Percentiles rank a stretch among this genome's conserved stretches.
These are phyloP conservation scores for Areca catechu DNA, from an alignment of 176 grass and related monocot genomes.

Conservation along the genomic window DNA sequence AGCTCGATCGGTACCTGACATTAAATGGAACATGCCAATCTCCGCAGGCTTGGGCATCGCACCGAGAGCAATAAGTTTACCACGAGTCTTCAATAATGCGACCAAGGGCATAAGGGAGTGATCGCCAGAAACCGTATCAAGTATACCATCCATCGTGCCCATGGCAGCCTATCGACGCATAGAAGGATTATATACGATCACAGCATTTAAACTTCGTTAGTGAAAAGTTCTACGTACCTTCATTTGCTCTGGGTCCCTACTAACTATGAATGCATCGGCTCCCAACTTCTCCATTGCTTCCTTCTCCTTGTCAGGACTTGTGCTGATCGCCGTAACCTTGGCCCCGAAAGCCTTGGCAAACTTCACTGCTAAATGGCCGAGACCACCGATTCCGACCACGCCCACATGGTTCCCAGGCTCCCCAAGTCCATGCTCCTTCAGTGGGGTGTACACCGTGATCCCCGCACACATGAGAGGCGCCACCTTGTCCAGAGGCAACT, in stretches of 20 bases:
- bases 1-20: too few relatives aligned
- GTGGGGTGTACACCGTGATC: constrained; percentile 35
- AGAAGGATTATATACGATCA: too few relatives aligned
- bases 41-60: constrained; percentile 20
- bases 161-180: constrained; percentile 1
- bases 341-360: constrained; percentile 42
- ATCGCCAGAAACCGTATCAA: constrained; percentile 14
- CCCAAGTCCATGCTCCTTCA: constrained; percentile 31
- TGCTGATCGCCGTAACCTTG: constrained; percentile 46
- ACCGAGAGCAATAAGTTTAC: constrained; percentile 22
- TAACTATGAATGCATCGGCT: constrained; percentile 32
- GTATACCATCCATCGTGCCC: constrained; percentile 21
- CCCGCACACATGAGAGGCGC: constrained; percentile 44
- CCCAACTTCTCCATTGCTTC: constrained; percentile 29
- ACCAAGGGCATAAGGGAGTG: constrained; percentile 5
- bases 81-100: constrained; percentile 12
- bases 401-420: constrained; percentile 32
- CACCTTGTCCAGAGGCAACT: constrained; percentile 13
- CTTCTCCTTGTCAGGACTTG: constrained; percentile 22
- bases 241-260: constrained; percentile 10
- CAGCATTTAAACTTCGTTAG: too few relatives aligned
- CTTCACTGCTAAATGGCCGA: constrained; percentile 42
- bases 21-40: constrained; percentile 3
- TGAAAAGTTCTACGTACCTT: constrained; percentile 8
- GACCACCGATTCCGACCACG: constrained; percentile 37